Percentiles rank a stretch among this genome's conserved stretches.
Conservation (phyloP, 2,329 filamentous ascomycete species). For the Nigrospora osmanthi region DNA sequence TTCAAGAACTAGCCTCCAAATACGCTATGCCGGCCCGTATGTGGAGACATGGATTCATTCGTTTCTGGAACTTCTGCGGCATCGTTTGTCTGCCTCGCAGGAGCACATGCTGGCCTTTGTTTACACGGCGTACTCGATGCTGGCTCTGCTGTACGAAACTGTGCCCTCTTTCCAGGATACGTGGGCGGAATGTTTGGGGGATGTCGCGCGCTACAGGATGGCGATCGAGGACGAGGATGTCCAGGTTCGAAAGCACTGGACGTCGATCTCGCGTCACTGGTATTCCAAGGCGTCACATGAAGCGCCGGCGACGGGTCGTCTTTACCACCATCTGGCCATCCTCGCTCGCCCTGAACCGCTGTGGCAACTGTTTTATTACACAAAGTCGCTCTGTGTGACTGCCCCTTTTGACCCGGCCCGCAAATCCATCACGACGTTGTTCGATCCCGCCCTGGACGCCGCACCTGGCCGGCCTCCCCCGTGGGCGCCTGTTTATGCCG, state of each 20-base stretch:
- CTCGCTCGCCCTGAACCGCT: conserved; percentile 61
- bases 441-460: conserved; percentile 45
- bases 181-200: conserved; percentile 89
- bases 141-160: conserved; percentile 79
- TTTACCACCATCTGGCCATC: conserved; percentile 86
- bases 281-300: conserved; percentile 76
- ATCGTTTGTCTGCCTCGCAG: conserved; percentile 65
- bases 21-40: conserved; percentile 89
- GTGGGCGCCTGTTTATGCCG: conserved; percentile 40
- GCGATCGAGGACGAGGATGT: conserved; percentile 81
- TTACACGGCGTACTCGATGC: conserved; percentile 86
- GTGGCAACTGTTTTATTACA: conserved; percentile 66
- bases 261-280: conserved; percentile 71
- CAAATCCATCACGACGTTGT: conserved; percentile 63
- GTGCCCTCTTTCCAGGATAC: conserved; percentile 77
- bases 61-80: conserved; percentile 69
- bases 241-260: conserved; percentile 72
- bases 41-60: conserved; percentile 93
- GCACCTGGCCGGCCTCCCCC: conserved; percentile 6
- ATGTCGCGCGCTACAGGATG: conserved; percentile 80
- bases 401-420: conserved; percentile 58
- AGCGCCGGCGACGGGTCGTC: conserved; percentile 63
- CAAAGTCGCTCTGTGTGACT: conserved; percentile 61
- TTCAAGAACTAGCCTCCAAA: conserved; percentile 65
- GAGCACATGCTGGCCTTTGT: conserved; percentile 92